Evolutionary conservation across 805 yeast genomes (phyloP), one percentile per base, ranked within the genome.

Genomic region (Zygoascus bituminiphila): DNA sequence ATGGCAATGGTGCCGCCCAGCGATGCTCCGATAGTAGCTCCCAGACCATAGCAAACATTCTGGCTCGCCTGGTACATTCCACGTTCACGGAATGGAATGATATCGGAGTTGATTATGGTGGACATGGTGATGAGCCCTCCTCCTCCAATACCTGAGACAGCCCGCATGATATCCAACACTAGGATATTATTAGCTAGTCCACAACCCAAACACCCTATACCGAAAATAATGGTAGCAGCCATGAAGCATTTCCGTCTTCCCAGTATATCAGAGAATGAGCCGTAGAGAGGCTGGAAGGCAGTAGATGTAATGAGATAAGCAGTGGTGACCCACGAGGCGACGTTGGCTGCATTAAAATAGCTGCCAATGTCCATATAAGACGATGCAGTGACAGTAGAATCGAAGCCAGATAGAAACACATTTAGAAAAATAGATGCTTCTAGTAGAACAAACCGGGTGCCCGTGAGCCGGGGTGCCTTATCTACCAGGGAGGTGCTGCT

Each of bases 221-320:
- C 35, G 42, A 50, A 51, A 3, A 42, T 8, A n/a, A 14, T 20
- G 5, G 46, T 26, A 12, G 52, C 39, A 3, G 48, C 75, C 82
- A 49, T 40, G 45, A 60, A 58, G 47, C 62, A 61, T 7, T 47
- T 45, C 5, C 59, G 52, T n/a, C 70, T 51, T 29, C 60, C 56
- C 49, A 60, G 49, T 5, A 82, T 73, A 54, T 82, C 87, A 41
- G 82, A 74, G n/a, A 80, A 66, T 40, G 79, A 72, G 6, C 86
- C 87, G 49, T 79, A 79, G 20, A 82, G 61, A 0, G 84, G 85
- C 63, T 81, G 87, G 57, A 79, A 80, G 5, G 81, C 82, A 0
- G 83, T 76, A 54, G 79, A 79, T 3, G 87, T 80, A 45, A 82
- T 60, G 21, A 81, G 66, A 44, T 79, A 77, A 20, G 83, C 73